A percentile compares a stretch with the other conserved stretches of the same genome.
phyloP scores from a whole-genome alignment of 495 filamentous ascomycete genomes.

The Trichoderma erinaceum region DNA sequence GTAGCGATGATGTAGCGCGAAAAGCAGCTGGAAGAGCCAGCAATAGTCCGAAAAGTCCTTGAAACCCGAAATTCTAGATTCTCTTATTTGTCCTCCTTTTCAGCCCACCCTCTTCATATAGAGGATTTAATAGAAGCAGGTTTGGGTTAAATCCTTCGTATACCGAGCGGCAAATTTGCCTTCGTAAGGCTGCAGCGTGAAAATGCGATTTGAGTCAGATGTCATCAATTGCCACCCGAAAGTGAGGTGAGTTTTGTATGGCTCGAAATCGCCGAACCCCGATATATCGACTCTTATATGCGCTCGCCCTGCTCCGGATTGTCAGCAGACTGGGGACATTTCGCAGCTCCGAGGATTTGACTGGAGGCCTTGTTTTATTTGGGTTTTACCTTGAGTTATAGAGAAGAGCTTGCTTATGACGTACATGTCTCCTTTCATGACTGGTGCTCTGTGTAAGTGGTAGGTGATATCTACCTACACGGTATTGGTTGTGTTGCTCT shows the following conservation, averaged over 20 bases:
- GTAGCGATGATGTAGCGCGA: neutral
- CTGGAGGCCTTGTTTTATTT: no score
- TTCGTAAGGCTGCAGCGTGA: neutral
- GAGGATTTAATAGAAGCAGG: neutral
- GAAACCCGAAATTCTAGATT: neutral
- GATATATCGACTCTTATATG: neutral
- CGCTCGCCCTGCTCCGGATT: neutral
- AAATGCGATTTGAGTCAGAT: neutral
- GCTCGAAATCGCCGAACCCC: conserved; percentile 1
- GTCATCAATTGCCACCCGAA: neutral
- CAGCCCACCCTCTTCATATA: neutral
- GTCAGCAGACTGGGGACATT: neutral
- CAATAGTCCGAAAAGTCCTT: no score
- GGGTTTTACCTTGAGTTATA: no score
- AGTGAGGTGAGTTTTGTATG: neutral
- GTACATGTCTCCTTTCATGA: no score
- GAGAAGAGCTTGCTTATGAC: no score
- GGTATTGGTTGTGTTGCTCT: neutral
- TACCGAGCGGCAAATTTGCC: neutral
- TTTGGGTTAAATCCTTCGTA: neutral
- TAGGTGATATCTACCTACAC: no score
- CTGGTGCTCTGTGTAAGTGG: neutral
- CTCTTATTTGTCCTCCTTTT: neutral
- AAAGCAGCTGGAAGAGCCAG: no score
- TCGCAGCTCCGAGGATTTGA: neutral